Percentiles rank a stretch among this genome's conserved stretches.
These are phyloP conservation scores for Populus hybrid DNA, from an alignment of 441 rosid genomes.

Conservation along the genomic window DNA sequence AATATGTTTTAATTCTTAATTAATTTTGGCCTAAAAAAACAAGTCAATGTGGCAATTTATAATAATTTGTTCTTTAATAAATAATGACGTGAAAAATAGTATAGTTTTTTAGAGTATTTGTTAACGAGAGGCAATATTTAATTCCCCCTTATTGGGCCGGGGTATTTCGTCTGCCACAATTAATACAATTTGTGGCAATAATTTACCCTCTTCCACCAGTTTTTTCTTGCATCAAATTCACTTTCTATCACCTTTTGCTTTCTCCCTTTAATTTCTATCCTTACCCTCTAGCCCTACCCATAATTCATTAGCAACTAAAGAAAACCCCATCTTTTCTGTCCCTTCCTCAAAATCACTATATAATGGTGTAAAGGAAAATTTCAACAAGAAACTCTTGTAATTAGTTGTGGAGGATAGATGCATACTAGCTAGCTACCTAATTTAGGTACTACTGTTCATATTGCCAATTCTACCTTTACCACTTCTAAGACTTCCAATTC, in stretches of 20 bases:
- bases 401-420: not conserved
- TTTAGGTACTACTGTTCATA: not conserved
- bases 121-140: not conserved
- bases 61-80: too few species aligned
- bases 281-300: slow-evolving; percentile 30
- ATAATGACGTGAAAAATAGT: too few species aligned
- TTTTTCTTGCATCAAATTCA: not conserved
- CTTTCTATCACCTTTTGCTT: not conserved
- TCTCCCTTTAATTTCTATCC: not conserved
- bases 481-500: not conserved
- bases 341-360: not conserved
- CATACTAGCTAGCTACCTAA: not conserved
- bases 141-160: not conserved
- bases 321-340: not conserved
- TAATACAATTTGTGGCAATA: not conserved
- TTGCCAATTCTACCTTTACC: not conserved
- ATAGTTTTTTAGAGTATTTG: too few species aligned
- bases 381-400: not conserved
- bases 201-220: slow-evolving; percentile 5
- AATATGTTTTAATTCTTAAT: too few species aligned
- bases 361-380: not conserved
- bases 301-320: slow-evolving; percentile 15
- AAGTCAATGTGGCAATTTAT: too few species aligned
- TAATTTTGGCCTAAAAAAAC: too few species aligned
- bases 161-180: not conserved